Conservation (phyloP, 2,329 filamentous ascomycete genomes). For the Fusarium sp. region DNA sequence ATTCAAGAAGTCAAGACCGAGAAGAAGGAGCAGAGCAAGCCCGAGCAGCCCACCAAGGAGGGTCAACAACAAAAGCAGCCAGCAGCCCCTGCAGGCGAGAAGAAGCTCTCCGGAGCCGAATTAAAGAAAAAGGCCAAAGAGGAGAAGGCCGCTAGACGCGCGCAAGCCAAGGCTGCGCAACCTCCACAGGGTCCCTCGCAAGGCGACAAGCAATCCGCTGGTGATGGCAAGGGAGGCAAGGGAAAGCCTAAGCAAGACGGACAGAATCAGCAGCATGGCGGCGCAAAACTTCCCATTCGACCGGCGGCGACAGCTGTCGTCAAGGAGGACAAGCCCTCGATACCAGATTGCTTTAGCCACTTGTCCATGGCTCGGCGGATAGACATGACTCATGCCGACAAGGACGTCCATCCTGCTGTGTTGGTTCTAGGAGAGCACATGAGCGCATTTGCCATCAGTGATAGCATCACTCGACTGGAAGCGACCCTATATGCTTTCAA, state of each 20-base stretch:
- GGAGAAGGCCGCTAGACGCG: conserved; percentile 88
- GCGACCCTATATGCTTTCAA: conserved; percentile 92
- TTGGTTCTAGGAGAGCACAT: conserved; percentile 90
- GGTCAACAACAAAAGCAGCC: conserved; percentile 32
- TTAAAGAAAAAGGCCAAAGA: conserved; percentile 90
- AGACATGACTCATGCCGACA: conserved; percentile 68
- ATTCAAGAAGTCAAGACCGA: conserved; percentile 44
- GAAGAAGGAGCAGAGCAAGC: conserved; percentile 42
- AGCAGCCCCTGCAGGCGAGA: conserved; percentile 49
- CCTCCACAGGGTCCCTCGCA: conserved; percentile 54
- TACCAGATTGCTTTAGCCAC: conserved; percentile 83
- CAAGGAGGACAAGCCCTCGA: conserved; percentile 68
- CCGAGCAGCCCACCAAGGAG: conserved; percentile 42
- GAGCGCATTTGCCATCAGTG: conserved; percentile 86
- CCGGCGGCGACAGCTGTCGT: conserved; percentile 50
- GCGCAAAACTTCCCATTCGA: conserved; percentile 51
- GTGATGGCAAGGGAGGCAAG: conserved; percentile 60
- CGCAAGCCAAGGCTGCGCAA: conserved; percentile 72
- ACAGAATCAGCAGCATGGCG: conserved; percentile 47
- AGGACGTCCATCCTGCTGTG: conserved; percentile 87
- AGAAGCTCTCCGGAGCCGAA: conserved; percentile 78
- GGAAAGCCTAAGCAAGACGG: conserved; percentile 61
- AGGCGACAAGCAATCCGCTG: conserved; percentile 51
- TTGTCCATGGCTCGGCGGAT: conserved; percentile 74
- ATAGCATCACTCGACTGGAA: conserved; percentile 88